Evolutionary conservation across 768 basidiomycete species (phyloP).

Genomic region (Suillus fuscotomentosus): DNA sequence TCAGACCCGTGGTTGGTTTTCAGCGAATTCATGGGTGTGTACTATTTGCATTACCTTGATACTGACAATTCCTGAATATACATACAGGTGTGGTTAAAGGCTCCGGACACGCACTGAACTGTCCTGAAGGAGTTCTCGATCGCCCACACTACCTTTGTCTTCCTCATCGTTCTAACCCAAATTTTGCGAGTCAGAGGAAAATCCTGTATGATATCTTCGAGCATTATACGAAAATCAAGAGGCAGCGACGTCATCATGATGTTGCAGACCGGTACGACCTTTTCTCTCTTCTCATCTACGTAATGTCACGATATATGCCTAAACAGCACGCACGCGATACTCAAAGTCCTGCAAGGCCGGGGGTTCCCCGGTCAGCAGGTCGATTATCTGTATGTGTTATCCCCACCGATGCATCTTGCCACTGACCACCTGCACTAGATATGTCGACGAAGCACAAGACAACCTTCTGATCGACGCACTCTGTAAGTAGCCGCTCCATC

Average conservation of each 20-base stretch:
- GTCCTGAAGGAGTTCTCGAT: slow-evolving; percentile 40
- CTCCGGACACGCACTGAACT: slow-evolving; percentile 49
- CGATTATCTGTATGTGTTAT: slow-evolving; percentile 50
- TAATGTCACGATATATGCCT: not conserved
- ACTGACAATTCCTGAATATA: not conserved
- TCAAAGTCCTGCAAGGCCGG: slow-evolving; percentile 30
- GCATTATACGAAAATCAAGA: slow-evolving; percentile 48
- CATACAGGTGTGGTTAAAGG: slow-evolving; percentile 59
- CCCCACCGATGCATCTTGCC: not conserved
- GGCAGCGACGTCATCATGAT: slow-evolving; percentile 44
- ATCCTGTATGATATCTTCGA: slow-evolving; percentile 54
- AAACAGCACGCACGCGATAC: slow-evolving; percentile 49
- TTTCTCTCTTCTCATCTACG: not conserved
- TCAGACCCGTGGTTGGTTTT: slow-evolving; percentile 63
- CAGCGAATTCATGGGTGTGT: slow-evolving; percentile 60
- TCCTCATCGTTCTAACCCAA: slow-evolving; percentile 50
- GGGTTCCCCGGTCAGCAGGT: slow-evolving; percentile 37
- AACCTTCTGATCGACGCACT: slow-evolving; percentile 64
- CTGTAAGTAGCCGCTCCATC: slow-evolving; percentile 33
- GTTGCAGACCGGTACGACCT: slow-evolving; percentile 53
- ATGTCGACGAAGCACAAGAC: slow-evolving; percentile 76
- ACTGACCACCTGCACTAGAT: slow-evolving; percentile 36
- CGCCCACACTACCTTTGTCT: slow-evolving; percentile 43
- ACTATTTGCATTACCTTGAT: not conserved
- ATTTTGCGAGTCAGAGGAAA: slow-evolving; percentile 50